These are phyloP conservation scores for Byssothecium circinans DNA, from an alignment of 2,329 filamentous ascomycete genomes.

Conservation along the genomic window DNA sequence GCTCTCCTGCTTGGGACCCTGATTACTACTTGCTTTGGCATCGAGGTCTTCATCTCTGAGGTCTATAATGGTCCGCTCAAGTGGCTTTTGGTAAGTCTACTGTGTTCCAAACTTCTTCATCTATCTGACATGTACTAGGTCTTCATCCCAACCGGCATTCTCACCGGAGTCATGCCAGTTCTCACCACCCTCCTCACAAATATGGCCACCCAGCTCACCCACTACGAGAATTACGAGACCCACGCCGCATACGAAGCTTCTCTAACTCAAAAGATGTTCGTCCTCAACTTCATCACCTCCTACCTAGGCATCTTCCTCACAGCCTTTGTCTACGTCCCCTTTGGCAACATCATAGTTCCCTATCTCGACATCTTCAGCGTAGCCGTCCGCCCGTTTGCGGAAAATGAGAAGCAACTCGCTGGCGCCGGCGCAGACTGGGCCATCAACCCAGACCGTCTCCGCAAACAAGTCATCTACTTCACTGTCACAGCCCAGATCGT, in stretches of 20 bases:
- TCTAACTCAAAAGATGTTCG: slow-evolving; percentile 88
- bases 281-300: slow-evolving; percentile 94
- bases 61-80: slow-evolving; percentile 90
- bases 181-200: slow-evolving; percentile 74
- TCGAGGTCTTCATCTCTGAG: slow-evolving; percentile 95
- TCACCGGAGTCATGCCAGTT: slow-evolving; percentile 80
- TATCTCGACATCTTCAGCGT: slow-evolving; percentile 81
- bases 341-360: slow-evolving; percentile 79
- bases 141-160: slow-evolving; percentile 83
- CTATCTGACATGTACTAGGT: slow-evolving; percentile 54
- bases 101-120: neutral
- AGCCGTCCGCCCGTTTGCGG: slow-evolving; percentile 73
- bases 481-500: slow-evolving; percentile 93
- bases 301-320: slow-evolving; percentile 86
- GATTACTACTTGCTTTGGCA: slow-evolving; percentile 83
- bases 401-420: slow-evolving; percentile 70
- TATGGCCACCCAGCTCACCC: slow-evolving; percentile 75
- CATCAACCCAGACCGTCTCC: slow-evolving; percentile 80
- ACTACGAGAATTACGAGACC: slow-evolving; percentile 91
- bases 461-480: slow-evolving; percentile 92
- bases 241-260: slow-evolving; percentile 80
- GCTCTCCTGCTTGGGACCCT: slow-evolving; percentile 73
- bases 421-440: slow-evolving; percentile 64
- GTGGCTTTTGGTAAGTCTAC: slow-evolving; percentile 69
- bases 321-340: slow-evolving; percentile 92